Conservation (phyloP, 768 basidiomycete genomes). For the Lactarius vividus region DNA sequence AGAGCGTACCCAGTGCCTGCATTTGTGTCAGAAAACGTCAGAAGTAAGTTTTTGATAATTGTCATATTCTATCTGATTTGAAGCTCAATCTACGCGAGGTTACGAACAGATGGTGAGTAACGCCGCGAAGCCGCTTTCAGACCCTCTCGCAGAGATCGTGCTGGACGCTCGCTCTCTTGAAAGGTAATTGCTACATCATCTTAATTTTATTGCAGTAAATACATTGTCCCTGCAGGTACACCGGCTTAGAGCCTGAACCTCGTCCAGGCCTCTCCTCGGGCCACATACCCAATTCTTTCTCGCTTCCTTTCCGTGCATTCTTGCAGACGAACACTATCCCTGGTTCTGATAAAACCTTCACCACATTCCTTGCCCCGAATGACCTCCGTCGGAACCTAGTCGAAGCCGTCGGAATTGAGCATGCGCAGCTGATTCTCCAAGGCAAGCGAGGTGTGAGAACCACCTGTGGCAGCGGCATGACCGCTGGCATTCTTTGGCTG, state of each 20-base stretch:
- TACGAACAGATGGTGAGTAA: conserved; percentile 83
- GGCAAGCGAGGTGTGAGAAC: conserved; percentile 65
- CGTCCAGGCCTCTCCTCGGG: conserved; percentile 84
- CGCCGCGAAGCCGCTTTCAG: conserved; percentile 46
- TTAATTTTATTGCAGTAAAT: conserved; percentile 15
- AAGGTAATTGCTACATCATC: conserved; percentile 47
- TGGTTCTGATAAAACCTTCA: conserved; percentile 34
- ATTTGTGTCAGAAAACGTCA: conserved; percentile 41
- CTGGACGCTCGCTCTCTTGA: conserved; percentile 86
- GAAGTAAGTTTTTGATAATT: conserved; percentile 9
- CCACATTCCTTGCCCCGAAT: conserved; percentile 52
- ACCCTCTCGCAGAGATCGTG: conserved; percentile 59
- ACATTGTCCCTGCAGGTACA: conserved; percentile 50
- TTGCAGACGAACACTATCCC: conserved; percentile 44
- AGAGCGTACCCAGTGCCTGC: conserved; percentile 52
- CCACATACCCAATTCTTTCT: conserved; percentile 85
- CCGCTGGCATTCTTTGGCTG: conserved; percentile 92
- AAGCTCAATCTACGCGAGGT: conserved; percentile 40
- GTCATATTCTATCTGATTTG: background rate
- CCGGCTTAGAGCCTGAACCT: conserved; percentile 84
- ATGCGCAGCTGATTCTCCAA: conserved; percentile 53
- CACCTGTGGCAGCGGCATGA: conserved; percentile 97
- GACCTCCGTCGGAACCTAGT: conserved; percentile 61
- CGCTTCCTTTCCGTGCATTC: conserved; percentile 80
- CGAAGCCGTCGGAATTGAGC: conserved; percentile 57